Evolutionary conservation across 2,329 filamentous ascomycete species (phyloP), one percentile per base, ranked within the genome.

Genomic region (Fusarium sp.): DNA sequence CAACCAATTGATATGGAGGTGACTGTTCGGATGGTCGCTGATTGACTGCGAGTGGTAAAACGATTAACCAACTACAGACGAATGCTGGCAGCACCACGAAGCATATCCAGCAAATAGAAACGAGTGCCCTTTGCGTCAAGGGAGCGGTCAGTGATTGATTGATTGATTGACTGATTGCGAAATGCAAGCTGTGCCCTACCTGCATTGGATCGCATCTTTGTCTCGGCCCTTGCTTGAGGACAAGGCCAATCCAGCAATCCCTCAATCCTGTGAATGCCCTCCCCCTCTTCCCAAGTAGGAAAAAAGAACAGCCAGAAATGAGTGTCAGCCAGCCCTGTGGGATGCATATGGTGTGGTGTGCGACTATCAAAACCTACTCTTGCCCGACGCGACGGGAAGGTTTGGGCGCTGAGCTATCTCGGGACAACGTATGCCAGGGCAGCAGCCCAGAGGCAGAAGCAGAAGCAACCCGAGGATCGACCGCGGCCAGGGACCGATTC

Each of bases 161-260:
- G 18, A 38, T 38, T 38, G 36, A 45, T 13, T 45, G 26, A 22
- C 58, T 66, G 26, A 22, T 62, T 66, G 70, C 69, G 35, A 55
- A 66, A 33, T 66, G 55, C 69, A 41, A 54, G 51, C 24, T 41
- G 48, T 64, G 47, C 51, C 51, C 36, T 56, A 48, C 67, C 68
- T 70, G 54, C 66, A 70, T 70, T 66, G 61, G 61, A 70, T 69
- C 49, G 67, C 61, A 70, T 70, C 51, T 67, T 67, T 63, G 28
- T 69, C 45, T 38, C 58, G 45, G 66, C 65, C 45, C 52, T 55
- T 54, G 26, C 67, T 44, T 65, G 26, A n/a, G 38, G 45, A 22
- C 20, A 58, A 41, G n/a, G 51, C 52, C 48, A n/a, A 70, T 70
- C 66, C 68, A 42, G 68, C 60, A 48, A 67, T 36, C 51, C 51